phyloP scores from a whole-genome alignment of 495 filamentous ascomycete species.

The Hypoxylon subgilvum region DNA sequence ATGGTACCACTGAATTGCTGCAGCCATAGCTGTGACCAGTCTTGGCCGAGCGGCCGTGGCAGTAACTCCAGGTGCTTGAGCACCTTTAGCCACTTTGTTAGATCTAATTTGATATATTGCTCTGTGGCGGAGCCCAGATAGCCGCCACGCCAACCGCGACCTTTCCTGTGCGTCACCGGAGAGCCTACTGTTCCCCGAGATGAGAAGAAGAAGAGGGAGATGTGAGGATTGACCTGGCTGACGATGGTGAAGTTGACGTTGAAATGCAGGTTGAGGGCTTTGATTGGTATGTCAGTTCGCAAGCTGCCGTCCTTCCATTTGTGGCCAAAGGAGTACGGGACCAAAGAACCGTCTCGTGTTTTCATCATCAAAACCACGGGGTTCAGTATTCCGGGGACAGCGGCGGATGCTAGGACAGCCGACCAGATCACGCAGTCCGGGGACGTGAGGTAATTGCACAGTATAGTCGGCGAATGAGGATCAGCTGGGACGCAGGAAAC shows the following conservation, averaged over 20 bases:
- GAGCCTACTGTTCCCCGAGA: conserved; percentile 88
- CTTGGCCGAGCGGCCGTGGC: conserved; percentile 88
- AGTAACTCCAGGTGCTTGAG: conserved; percentile 89
- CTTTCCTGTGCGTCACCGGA: conserved; percentile 91
- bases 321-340: conserved; percentile 89
- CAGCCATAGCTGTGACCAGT: conserved; percentile 95
- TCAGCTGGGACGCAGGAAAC: conserved; percentile 97
- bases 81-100: conserved; percentile 96
- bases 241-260: conserved; percentile 98
- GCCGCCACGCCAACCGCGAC: conserved; percentile 93
- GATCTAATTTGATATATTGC: conserved; percentile 91
- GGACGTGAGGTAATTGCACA: conserved; percentile 90
- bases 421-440: conserved; percentile 99
- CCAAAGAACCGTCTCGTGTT: conserved; percentile 70
- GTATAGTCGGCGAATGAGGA: conserved; percentile 87
- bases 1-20: conserved; percentile 94
- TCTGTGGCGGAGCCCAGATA: conserved; percentile 91
- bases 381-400: conserved; percentile 93
- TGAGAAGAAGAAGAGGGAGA: conserved; percentile 98
- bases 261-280: conserved; percentile 91
- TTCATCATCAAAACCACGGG: conserved; percentile 98
- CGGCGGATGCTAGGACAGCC: conserved; percentile 91
- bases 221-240: conserved; percentile 94
- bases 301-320: conserved; percentile 98
- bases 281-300: conserved; percentile 93